Percentiles rank a stretch among this genome's conserved stretches.
Evolutionary conservation across 495 filamentous ascomycete genomes (phyloP).

Genomic region (Penicillium nucicola): DNA sequence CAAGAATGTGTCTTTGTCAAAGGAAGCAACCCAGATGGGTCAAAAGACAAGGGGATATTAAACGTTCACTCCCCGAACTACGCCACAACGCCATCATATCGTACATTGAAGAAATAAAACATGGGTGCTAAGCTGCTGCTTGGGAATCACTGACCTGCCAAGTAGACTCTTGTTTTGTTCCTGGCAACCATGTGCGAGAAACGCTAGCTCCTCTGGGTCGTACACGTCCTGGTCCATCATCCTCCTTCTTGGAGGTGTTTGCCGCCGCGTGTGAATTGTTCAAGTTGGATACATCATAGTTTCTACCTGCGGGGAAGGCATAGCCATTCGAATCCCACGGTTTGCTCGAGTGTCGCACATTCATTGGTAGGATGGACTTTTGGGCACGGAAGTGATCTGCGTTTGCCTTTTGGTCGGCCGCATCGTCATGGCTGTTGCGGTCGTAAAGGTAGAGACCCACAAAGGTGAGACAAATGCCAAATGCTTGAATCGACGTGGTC

Average conservation of each 20-base stretch:
- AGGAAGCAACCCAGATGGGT: too few relatives aligned
- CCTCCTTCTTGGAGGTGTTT: slow-evolving; percentile 56
- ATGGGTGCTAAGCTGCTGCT: slow-evolving; percentile 13
- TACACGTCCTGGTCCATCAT: slow-evolving; percentile 50
- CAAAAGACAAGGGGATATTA: background rate
- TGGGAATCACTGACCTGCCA: slow-evolving; percentile 60
- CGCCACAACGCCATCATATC: slow-evolving; percentile 13
- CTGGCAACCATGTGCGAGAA: slow-evolving; percentile 61
- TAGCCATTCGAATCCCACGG: slow-evolving; percentile 43
- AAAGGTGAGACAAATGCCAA: slow-evolving; percentile 86
- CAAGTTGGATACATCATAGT: slow-evolving; percentile 21
- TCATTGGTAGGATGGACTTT: slow-evolving; percentile 70
- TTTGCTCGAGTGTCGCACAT: slow-evolving; percentile 32
- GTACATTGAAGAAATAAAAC: slow-evolving; percentile 11
- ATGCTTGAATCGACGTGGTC: slow-evolving; percentile 76
- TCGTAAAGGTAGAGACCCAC: slow-evolving; percentile 95
- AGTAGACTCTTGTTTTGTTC: slow-evolving; percentile 77
- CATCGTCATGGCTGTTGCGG: slow-evolving; percentile 78
- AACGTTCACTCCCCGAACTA: background rate
- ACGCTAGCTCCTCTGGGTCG: slow-evolving; percentile 56
- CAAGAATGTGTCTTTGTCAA: too few relatives aligned
- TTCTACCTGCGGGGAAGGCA: slow-evolving; percentile 30
- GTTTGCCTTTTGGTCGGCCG: slow-evolving; percentile 69
- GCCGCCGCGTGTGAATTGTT: slow-evolving; percentile 27
- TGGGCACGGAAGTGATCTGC: slow-evolving; percentile 54